These are phyloP conservation scores for Geotrichum macrosporum DNA, from an alignment of 1,139 yeast species.

Conservation along the genomic window DNA sequence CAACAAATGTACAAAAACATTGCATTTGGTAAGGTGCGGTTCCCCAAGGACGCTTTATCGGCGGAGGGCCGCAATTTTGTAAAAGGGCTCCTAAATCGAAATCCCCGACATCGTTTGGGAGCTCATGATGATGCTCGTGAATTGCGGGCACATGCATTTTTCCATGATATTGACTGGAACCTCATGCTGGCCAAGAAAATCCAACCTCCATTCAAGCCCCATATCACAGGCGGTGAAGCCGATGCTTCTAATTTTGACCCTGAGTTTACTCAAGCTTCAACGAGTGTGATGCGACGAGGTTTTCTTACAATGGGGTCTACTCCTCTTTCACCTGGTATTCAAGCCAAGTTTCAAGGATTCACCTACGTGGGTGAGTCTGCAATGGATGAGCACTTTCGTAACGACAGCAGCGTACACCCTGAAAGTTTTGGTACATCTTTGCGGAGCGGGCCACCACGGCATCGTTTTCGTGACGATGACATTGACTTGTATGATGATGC, in stretches of 20 bases:
- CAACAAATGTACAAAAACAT: conserved; percentile 98
- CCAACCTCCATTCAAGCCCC: conserved; percentile 94
- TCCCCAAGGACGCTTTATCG: conserved; percentile 90
- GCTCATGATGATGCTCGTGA: conserved; percentile 89
- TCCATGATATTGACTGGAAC: conserved; percentile 86
- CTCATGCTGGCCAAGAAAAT: conserved; percentile 69
- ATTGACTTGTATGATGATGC: conserved; percentile 39
- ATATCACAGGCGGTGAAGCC: conserved; percentile 66
- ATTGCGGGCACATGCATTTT: conserved; percentile 83
- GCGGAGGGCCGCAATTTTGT: conserved; percentile 92
- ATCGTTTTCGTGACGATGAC: conserved; percentile 33
- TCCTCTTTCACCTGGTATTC: conserved; percentile 89
- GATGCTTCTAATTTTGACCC: conserved; percentile 98
- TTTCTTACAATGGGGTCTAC: conserved; percentile 44
- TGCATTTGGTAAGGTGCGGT: conserved; percentile 95
- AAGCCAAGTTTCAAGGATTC: conserved; percentile 93
- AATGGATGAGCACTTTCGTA: conserved; percentile 72
- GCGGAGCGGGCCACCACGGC: conserved; percentile 22
- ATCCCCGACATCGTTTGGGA: conserved; percentile 91
- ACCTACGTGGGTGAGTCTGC: conserved; percentile 93
- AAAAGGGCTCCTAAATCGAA: conserved; percentile 87
- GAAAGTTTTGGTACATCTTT: conserved; percentile 2
- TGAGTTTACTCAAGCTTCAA: conserved; percentile 91
- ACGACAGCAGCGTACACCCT: conserved; percentile 14
- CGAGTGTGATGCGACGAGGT: conserved; percentile 70